A percentile compares a stretch with the other conserved stretches of the same genome.
phyloP scores from a whole-genome alignment of 148 eudicot species.

The Silene conica region DNA sequence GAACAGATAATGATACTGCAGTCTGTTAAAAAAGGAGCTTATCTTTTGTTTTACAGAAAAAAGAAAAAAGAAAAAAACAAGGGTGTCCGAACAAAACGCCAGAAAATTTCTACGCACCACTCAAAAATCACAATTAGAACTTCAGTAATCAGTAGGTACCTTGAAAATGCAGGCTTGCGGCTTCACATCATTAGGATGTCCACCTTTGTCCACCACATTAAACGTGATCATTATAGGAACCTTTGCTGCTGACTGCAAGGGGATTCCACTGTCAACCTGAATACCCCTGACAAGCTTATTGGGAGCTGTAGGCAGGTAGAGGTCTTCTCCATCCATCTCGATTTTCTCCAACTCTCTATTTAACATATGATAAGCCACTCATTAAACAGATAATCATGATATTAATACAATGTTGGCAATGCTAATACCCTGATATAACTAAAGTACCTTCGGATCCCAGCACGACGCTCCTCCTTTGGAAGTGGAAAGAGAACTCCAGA shows the following conservation, averaged over 20 bases:
- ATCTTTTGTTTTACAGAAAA: not conserved
- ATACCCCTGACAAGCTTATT: constrained; percentile 84
- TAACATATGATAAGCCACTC: constrained; percentile 8
- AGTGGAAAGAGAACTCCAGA: constrained; percentile 79
- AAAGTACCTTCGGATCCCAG: constrained; percentile 81
- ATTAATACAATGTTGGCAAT: constrained; percentile 4
- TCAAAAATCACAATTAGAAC: not conserved
- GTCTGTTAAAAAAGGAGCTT: not conserved
- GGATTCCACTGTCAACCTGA: constrained; percentile 93
- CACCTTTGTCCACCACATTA: constrained; percentile 73
- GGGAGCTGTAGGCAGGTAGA: constrained; percentile 93
- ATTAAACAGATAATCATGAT: constrained; percentile 6
- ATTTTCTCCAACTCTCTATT: constrained; percentile 85
- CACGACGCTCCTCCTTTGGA: constrained; percentile 96
- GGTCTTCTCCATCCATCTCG: constrained; percentile 72
- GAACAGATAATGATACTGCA: not conserved
- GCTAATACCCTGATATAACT: constrained; percentile 2
- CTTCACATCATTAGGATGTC: constrained; percentile 56
- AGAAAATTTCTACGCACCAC: not conserved
- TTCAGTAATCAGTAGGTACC: constrained; percentile 37
- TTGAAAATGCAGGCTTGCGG: constrained; percentile 99
- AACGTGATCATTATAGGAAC: constrained; percentile 99
- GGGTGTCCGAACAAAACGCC: not conserved
- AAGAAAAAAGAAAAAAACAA: constrained; percentile 8
- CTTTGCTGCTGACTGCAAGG: constrained; percentile 97